Percentiles rank a stretch among this genome's conserved stretches.
These are phyloP conservation scores for Calophaca sinica DNA, from an alignment of 306 rosid genomes.

Conservation along the genomic window DNA sequence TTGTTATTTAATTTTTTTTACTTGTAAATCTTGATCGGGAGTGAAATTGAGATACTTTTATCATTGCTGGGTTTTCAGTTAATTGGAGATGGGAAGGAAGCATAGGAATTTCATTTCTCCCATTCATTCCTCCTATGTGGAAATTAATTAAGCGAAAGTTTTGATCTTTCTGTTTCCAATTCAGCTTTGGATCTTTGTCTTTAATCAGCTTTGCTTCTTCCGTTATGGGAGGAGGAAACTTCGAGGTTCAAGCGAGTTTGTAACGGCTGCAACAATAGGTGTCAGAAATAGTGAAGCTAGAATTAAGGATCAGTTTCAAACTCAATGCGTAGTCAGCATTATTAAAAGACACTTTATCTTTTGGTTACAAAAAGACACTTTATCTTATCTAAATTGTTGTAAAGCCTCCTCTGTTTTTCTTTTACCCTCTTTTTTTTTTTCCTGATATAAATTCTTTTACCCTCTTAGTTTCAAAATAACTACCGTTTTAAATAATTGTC, in stretches of 20 bases:
- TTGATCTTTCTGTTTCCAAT: no score
- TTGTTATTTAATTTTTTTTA: not conserved
- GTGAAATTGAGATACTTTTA: not conserved
- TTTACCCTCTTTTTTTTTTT: not conserved
- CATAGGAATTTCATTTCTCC: not conserved
- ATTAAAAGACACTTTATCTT: not conserved
- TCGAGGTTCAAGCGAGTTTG: not conserved
- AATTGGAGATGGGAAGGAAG: not conserved
- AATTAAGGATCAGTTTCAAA: not conserved
- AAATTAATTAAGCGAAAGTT: not conserved
- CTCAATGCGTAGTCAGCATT: not conserved
- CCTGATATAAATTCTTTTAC: no score
- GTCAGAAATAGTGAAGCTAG: not conserved
- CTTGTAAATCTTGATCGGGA: not conserved
- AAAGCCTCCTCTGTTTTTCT: not conserved
- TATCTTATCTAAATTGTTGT: not conserved
- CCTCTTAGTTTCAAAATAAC: no score
- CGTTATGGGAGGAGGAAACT: not conserved
- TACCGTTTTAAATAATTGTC: no score
- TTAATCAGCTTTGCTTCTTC: not conserved
- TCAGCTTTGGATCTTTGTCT: no score
- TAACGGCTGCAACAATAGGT: not conserved
- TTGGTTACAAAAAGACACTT: not conserved
- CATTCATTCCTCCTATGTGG: not conserved
- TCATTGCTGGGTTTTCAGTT: no score